Evolutionary conservation across 768 basidiomycete species (phyloP).

Genomic region (Pholiota microspora): DNA sequence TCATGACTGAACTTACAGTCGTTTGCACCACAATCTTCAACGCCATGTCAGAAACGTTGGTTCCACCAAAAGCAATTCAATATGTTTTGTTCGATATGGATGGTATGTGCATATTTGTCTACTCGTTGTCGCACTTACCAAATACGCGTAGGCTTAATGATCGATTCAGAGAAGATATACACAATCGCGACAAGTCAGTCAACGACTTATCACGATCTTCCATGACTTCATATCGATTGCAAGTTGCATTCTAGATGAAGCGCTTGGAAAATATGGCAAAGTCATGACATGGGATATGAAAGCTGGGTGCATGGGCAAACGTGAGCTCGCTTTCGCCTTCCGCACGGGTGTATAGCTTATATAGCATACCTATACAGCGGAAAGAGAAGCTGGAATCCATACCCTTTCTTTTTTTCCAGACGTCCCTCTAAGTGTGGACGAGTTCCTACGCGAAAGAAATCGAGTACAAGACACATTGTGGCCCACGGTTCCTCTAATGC

Average conservation of each 20-base stretch:
- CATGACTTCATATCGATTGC: background rate
- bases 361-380: constrained; percentile 41
- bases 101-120: constrained; percentile 34
- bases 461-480: constrained; percentile 60
- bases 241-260: constrained; percentile 48
- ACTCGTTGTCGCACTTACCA: background rate
- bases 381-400: constrained; percentile 59
- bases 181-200: constrained; percentile 74
- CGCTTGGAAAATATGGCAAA: constrained; percentile 69
- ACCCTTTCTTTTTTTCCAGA: constrained; percentile 77
- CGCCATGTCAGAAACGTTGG: background rate
- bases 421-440: constrained; percentile 60
- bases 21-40: no score
- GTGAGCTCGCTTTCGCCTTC: constrained; percentile 33
- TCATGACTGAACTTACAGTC: background rate
- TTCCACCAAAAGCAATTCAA: constrained; percentile 34
- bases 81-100: constrained; percentile 78
- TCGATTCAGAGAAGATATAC: constrained; percentile 77
- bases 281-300: constrained; percentile 89
- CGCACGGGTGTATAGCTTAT: background rate
- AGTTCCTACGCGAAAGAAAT: constrained; percentile 57
- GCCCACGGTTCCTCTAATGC: constrained; percentile 71
- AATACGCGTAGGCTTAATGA: constrained; percentile 55
- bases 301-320: constrained; percentile 86
- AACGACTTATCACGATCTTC: constrained; percentile 5